These are phyloP conservation scores for Lyophyllum shimeji DNA, from an alignment of 768 basidiomycete species.

Conservation along the genomic window DNA sequence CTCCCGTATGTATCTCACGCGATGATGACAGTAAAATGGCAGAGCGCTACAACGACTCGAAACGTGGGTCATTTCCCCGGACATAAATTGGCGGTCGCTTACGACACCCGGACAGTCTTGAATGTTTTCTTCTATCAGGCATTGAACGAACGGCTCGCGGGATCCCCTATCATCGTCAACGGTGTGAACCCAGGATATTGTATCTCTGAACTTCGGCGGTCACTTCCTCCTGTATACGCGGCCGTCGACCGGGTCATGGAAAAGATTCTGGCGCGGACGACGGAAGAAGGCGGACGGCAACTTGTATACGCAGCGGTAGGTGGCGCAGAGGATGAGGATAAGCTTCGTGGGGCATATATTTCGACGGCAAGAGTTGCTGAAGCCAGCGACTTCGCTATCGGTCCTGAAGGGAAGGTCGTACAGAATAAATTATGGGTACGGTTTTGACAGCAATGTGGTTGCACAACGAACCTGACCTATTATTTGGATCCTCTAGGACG, in stretches of 20 bases:
- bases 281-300: constrained; percentile 16
- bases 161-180: constrained; percentile 30
- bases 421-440: constrained; percentile 18
- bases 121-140: constrained; percentile 39
- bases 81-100: not conserved
- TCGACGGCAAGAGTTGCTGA: constrained; percentile 11
- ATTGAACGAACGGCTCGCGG: constrained; percentile 27
- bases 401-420: not conserved
- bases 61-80: constrained; percentile 23
- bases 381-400: constrained; percentile 13
- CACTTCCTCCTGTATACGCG: constrained; percentile 17
- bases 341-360: constrained; percentile 15
- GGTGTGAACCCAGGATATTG: constrained; percentile 42
- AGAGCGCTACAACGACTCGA: constrained; percentile 30
- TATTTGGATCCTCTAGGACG: constrained; percentile 2
- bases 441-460: not conserved
- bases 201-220: constrained; percentile 32
- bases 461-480: not conserved
- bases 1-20: not conserved
- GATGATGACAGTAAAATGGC: not conserved
- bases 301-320: constrained; percentile 16
- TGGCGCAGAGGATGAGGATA: constrained; percentile 6
- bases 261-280: constrained; percentile 25
- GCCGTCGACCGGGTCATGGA: constrained; percentile 26
- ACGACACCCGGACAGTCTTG: constrained; percentile 28